Evolutionary conservation across 2,329 filamentous ascomycete genomes (phyloP).

Genomic region (Botrytis fragariae): DNA sequence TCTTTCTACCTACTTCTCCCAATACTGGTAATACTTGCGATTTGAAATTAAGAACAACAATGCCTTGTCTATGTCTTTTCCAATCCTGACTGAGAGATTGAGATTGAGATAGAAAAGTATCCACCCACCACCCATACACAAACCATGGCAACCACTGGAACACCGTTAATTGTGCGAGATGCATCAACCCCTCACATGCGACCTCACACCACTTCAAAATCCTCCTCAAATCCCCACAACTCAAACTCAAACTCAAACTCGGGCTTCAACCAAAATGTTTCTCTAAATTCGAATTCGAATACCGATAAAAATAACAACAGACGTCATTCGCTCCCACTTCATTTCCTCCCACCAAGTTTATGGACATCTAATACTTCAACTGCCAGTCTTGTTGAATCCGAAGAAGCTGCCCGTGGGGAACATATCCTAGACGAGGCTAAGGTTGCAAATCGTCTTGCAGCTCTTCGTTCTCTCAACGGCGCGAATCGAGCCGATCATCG

Average conservation of each 20-base stretch:
- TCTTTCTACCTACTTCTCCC: not conserved
- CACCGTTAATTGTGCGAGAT: slow-evolving; percentile 11
- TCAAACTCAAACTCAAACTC: not conserved
- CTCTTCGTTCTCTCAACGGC: slow-evolving; percentile 56
- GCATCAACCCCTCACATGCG: slow-evolving; percentile 17
- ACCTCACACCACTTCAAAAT: slow-evolving; percentile 20
- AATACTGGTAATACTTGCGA: slow-evolving; percentile 6
- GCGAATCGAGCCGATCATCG: slow-evolving; percentile 43
- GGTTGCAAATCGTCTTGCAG: slow-evolving; percentile 56
- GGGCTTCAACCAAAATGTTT: not conserved
- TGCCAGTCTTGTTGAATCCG: slow-evolving; percentile 37
- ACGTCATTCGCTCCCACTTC: slow-evolving; percentile 36
- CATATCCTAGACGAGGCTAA: slow-evolving; percentile 52
- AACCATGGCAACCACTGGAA: slow-evolving; percentile 15
- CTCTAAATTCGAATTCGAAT: not conserved
- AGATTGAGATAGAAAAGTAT: not conserved
- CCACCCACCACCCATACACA: slow-evolving; percentile 10
- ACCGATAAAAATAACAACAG: slow-evolving; percentile 18
- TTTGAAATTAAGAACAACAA: not conserved
- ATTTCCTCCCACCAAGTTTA: slow-evolving; percentile 36
- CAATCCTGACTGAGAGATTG: not conserved
- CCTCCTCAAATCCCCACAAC: slow-evolving; percentile 7
- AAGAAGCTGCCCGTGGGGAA: slow-evolving; percentile 38
- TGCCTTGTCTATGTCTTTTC: not conserved
- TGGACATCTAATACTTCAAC: slow-evolving; percentile 38